Conservation (phyloP, 441 rosid genomes). For the Adansonia grandidieri region DNA sequence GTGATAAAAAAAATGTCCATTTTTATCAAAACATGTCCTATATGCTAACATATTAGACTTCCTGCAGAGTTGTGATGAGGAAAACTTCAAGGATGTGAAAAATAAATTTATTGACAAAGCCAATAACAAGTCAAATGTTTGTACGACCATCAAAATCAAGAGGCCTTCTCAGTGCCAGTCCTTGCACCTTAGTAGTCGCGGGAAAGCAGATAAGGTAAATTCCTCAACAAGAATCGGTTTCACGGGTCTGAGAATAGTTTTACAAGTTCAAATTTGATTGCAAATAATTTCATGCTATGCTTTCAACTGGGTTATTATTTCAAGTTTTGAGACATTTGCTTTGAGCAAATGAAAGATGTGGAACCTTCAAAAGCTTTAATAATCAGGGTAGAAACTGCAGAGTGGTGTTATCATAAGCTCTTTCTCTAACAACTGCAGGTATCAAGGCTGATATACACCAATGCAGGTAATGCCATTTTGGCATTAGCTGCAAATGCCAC, state of each 20-base stretch:
- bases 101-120: slow-evolving; percentile 21
- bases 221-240: neutral
- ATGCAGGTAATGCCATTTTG: slow-evolving; percentile 55
- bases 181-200: slow-evolving; percentile 41
- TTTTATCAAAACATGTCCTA: neutral
- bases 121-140: slow-evolving; percentile 6
- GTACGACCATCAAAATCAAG: slow-evolving; percentile 32
- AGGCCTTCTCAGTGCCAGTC: slow-evolving; percentile 48
- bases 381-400: neutral
- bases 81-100: slow-evolving; percentile 4
- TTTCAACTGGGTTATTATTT: neutral
- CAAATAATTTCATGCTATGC: neutral
- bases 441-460: slow-evolving; percentile 51
- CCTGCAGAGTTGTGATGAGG: slow-evolving; percentile 36
- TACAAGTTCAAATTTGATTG: neutral
- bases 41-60: slow-evolving; percentile 3
- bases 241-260: neutral
- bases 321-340: neutral
- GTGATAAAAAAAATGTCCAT: neutral
- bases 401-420: neutral
- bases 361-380: neutral
- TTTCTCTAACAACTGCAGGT: slow-evolving; percentile 37
- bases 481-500: slow-evolving; percentile 50
- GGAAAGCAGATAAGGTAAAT: slow-evolving; percentile 48
- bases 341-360: neutral